These are phyloP conservation scores for Symbiodinium natans DNA, from an alignment of 73 alveolate species.

Conservation along the genomic window DNA sequence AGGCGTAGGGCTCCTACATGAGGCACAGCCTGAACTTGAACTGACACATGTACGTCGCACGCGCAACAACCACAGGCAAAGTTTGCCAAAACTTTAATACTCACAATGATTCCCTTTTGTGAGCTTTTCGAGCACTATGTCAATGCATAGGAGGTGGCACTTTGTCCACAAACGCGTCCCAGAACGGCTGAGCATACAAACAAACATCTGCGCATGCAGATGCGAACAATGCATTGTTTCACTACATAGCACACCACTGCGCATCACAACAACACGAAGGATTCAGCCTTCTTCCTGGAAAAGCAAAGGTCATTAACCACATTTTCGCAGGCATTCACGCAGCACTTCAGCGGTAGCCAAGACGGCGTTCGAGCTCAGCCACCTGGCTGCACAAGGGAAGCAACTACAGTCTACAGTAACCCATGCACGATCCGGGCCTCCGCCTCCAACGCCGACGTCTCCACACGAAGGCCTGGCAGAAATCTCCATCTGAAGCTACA, in stretches of 20 bases:
- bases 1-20: no score
- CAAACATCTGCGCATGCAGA: no score
- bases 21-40: no score
- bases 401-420: background rate
- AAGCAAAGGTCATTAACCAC: background rate
- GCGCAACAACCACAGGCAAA: no score
- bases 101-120: no score
- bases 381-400: background rate
- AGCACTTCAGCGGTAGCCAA: constrained; percentile 45
- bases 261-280: background rate
- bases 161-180: background rate
- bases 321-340: background rate
- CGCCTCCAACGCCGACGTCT: constrained; percentile 58
- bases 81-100: no score
- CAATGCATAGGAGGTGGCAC: background rate
- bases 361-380: constrained; percentile 72
- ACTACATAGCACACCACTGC: no score
- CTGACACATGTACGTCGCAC: no score
- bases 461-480: constrained; percentile 10
- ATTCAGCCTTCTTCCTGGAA: background rate
- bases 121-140: background rate
- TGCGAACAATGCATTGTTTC: no score
- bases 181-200: background rate
- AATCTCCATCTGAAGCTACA: no score
- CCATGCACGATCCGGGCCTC: constrained; percentile 26